Conservation (phyloP, 768 basidiomycete species). For the Cystofilobasidium ferigula region DNA sequence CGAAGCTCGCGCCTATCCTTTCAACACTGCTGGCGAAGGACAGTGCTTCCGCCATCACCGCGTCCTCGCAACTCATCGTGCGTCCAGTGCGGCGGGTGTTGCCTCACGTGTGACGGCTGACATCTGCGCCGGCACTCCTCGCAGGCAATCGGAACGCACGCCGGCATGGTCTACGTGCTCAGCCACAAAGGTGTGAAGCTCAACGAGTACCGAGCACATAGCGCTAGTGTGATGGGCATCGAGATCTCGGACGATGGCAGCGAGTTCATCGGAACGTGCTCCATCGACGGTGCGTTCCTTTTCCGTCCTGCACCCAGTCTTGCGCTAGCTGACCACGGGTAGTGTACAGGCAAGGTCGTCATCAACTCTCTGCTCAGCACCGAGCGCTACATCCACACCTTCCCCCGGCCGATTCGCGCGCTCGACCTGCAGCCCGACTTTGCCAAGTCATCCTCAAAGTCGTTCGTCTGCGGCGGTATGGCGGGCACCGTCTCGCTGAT, state of each 20-base stretch:
- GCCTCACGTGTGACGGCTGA: background rate
- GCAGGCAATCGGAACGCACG: conserved; percentile 84
- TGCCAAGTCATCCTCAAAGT: conserved; percentile 59
- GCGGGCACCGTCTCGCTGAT: conserved; percentile 73
- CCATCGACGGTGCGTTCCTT: conserved; percentile 66
- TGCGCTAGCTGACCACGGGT: background rate
- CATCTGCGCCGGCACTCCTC: no score
- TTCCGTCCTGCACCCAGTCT: background rate
- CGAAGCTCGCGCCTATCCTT: conserved; percentile 59
- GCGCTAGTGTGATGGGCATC: conserved; percentile 75
- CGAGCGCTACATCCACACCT: conserved; percentile 75
- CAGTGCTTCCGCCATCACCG: conserved; percentile 68
- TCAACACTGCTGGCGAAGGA: conserved; percentile 77
- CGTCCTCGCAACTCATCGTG: conserved; percentile 65
- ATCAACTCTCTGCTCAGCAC: conserved; percentile 67
- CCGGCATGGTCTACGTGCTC: conserved; percentile 79
- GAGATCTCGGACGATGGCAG: conserved; percentile 61
- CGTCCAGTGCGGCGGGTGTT: conserved; percentile 24
- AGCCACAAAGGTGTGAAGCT: conserved; percentile 65
- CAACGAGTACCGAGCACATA: conserved; percentile 82
- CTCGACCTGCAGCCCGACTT: conserved; percentile 86
- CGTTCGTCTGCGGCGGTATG: conserved; percentile 84
- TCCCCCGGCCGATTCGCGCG: conserved; percentile 82
- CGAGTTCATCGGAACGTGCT: conserved; percentile 84
- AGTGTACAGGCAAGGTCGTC: conserved; percentile 66